Evolutionary conservation across 371 early-diverging fungal species (phyloP).

Genomic region (Circinella minor): DNA sequence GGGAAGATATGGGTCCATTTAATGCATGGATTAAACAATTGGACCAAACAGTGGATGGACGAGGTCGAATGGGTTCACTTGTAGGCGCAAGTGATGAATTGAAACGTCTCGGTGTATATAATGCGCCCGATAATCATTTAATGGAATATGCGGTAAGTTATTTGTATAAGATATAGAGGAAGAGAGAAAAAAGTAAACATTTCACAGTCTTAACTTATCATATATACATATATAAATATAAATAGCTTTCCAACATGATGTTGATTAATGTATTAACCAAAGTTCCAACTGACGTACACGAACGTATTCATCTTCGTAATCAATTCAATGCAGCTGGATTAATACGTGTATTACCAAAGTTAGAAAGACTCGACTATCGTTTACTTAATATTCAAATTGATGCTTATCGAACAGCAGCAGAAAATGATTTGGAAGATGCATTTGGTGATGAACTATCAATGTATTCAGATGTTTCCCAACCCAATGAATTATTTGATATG

Average conservation of each 20-base stretch:
- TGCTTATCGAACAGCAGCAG: slow-evolving; percentile 70
- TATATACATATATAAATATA: neutral
- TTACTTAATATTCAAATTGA: slow-evolving; percentile 68
- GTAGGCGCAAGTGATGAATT: slow-evolving; percentile 73
- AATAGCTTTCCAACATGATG: slow-evolving; percentile 77
- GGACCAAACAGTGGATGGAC: slow-evolving; percentile 71
- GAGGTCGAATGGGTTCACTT: slow-evolving; percentile 74
- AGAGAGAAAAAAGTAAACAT: neutral
- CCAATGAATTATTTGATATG: slow-evolving; percentile 67
- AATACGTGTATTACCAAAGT: slow-evolving; percentile 48
- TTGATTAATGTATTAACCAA: slow-evolving; percentile 66
- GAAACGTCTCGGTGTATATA: slow-evolving; percentile 57
- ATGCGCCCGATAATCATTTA: slow-evolving; percentile 63
- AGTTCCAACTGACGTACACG: slow-evolving; percentile 66
- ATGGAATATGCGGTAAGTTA: slow-evolving; percentile 70
- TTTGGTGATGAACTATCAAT: slow-evolving; percentile 25
- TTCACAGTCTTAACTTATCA: neutral
- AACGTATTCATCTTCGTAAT: slow-evolving; percentile 70
- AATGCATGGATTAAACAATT: slow-evolving; percentile 75
- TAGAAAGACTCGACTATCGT: slow-evolving; percentile 62
- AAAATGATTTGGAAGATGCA: slow-evolving; percentile 53
- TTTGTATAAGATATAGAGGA: neutral
- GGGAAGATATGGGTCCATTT: slow-evolving; percentile 58
- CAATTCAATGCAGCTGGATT: slow-evolving; percentile 70
- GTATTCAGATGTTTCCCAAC: slow-evolving; percentile 50